Evolutionary conservation across 2,329 filamentous ascomycete species (phyloP), one percentile per base, ranked within the genome.

Genomic region (Aspergillus sp.): DNA sequence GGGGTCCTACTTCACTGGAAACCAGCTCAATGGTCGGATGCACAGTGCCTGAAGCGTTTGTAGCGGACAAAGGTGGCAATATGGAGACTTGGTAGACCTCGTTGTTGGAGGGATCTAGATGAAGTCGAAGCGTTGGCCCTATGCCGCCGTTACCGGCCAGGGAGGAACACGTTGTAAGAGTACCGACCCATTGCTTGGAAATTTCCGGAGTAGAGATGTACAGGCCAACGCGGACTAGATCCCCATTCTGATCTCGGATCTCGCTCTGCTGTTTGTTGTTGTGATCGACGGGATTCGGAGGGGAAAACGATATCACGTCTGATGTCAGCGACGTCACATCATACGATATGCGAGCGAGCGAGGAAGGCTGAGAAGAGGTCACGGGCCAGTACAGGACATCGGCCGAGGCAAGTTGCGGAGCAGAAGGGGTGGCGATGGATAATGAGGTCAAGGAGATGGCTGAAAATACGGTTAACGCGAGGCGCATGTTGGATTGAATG

Each of bases 151-250:
- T 46, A 27, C 47, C 49, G 6, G 39, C 38, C 39, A 72, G 60
- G 2, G 64, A 56, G 9, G 63, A 60, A 19, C 60, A 43, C 5
- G 68, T 68, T 7, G 67, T 62, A 11, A 72, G 54, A 31, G 64
- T 67, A 6, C 69, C 67, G 7, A 65, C 59, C 67, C 67, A 70
- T 57, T 67, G 61, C 40, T 61, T 65, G 11, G 57, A 39, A 36
- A 60, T 61, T 27, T 57, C 50, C 1, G 57, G 45, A 1, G 59
- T 62, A 13, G 51, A 51, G 33, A 54, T 78, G 53, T 69, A 75
- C 30, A 78, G 71, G 46, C 76, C 77, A 6, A 81, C 66, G 33
- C 76, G 72, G 37, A 78, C 64, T 50, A 81, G 74, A 56, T 73
- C 70, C 42, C 73, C 66, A 52, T 74, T 65, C 33, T 43, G 33